phyloP scores from a whole-genome alignment of 1,284 basidiomycete species.

The Dichomitus squalens region DNA sequence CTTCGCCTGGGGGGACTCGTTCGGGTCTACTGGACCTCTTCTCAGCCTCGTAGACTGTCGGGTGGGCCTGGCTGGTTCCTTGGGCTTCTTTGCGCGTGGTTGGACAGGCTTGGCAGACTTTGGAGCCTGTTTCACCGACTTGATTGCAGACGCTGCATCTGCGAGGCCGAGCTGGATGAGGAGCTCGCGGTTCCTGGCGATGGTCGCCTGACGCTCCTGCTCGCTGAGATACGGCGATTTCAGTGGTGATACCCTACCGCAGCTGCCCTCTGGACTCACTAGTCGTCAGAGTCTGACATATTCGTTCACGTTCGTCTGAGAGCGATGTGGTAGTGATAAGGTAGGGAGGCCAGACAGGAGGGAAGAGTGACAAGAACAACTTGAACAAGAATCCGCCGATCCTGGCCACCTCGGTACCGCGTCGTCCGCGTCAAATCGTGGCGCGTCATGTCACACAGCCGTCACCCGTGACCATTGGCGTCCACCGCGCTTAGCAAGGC shows the following conservation, averaged over 20 bases:
- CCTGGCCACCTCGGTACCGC: neutral
- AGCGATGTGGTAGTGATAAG: neutral
- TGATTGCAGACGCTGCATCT: constrained; percentile 47
- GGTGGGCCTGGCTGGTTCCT: constrained; percentile 48
- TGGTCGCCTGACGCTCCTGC: constrained; percentile 73
- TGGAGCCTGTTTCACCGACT: constrained; percentile 25
- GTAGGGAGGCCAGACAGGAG: neutral
- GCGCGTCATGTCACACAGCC: constrained; percentile 15
- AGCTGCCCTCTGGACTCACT: constrained; percentile 15
- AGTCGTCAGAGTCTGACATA: constrained; percentile 28
- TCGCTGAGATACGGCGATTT: constrained; percentile 47
- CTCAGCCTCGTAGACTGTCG: constrained; percentile 67
- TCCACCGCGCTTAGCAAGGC: neutral
- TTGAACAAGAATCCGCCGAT: constrained; percentile 5
- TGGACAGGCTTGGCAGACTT: constrained; percentile 65
- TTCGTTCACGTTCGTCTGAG: too few relatives aligned
- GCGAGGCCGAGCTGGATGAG: constrained; percentile 70
- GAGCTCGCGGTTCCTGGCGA: constrained; percentile 74
- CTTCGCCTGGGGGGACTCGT: constrained; percentile 66
- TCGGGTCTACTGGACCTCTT: constrained; percentile 45
- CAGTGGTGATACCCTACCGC: neutral
- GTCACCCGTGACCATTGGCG: constrained; percentile 22
- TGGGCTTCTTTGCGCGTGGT: constrained; percentile 44
- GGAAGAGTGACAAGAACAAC: neutral
- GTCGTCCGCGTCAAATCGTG: neutral